Evolutionary conservation across 2,329 filamentous ascomycete species (phyloP).

Genomic region (Fusarium acutatum): DNA sequence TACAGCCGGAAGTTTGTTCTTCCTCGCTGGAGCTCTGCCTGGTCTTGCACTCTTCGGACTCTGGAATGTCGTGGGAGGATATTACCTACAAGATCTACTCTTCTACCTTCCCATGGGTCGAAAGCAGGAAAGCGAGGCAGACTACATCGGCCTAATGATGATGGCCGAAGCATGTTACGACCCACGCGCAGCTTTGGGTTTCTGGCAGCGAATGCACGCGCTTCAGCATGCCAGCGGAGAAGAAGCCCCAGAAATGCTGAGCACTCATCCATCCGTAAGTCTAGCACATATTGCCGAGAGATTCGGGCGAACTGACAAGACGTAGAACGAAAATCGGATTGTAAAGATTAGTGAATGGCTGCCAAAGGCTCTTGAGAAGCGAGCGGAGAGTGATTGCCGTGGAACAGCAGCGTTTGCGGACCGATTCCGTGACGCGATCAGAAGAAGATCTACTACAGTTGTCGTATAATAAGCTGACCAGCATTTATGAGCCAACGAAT

Average conservation of each 20-base stretch:
- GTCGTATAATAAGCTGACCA: constrained; percentile 14
- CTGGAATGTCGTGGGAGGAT: constrained; percentile 56
- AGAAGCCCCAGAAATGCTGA: constrained; percentile 74
- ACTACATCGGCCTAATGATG: constrained; percentile 83
- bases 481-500: background rate
- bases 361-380: constrained; percentile 64
- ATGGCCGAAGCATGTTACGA: constrained; percentile 84
- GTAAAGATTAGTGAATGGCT: constrained; percentile 72
- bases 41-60: constrained; percentile 50
- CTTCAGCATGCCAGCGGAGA: constrained; percentile 50
- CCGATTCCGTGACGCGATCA: constrained; percentile 59
- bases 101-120: constrained; percentile 74
- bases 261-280: constrained; percentile 77
- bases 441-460: constrained; percentile 41
- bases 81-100: constrained; percentile 65
- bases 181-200: constrained; percentile 69
- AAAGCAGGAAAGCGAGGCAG: constrained; percentile 79
- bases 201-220: constrained; percentile 74
- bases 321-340: constrained; percentile 67
- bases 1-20: constrained; percentile 58
- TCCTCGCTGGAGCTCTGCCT: constrained; percentile 56
- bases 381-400: constrained; percentile 61
- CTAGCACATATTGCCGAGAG: background rate
- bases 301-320: background rate
- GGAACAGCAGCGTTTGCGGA: constrained; percentile 62